A percentile compares a stretch with the other conserved stretches of the same genome.
phyloP scores from a whole-genome alignment of 2,329 filamentous ascomycete genomes.

The Zasmidium cellare region DNA sequence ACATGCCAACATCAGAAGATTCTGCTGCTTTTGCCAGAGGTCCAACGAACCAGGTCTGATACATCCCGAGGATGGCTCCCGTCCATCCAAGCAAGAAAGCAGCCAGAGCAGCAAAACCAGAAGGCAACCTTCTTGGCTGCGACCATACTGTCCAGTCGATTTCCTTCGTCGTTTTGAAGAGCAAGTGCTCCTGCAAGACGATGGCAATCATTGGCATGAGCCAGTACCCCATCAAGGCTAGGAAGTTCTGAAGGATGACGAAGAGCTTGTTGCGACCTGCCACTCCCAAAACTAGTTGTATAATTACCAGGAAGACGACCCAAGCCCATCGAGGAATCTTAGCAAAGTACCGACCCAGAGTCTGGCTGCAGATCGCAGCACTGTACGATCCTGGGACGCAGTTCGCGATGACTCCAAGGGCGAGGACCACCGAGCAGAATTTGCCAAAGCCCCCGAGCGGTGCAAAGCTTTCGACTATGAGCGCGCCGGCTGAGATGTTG shows the following conservation, averaged over 20 bases:
- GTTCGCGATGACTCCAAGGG: constrained; percentile 45
- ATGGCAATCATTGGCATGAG: constrained; percentile 45
- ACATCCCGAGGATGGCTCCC: constrained; percentile 27
- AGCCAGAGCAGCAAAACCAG: constrained; percentile 42
- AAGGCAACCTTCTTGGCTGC: constrained; percentile 38
- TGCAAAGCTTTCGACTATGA: constrained; percentile 41
- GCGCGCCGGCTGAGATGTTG: constrained; percentile 36
- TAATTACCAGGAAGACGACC: constrained; percentile 24
- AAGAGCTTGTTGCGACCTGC: constrained; percentile 46
- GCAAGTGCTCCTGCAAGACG: constrained; percentile 42
- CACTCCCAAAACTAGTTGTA: constrained; percentile 46
- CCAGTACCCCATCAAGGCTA: constrained; percentile 52
- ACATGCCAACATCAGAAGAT: neutral
- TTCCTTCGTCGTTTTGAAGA: constrained; percentile 39
- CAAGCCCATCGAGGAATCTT: constrained; percentile 20
- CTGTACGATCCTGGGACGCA: constrained; percentile 48
- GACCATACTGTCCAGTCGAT: constrained; percentile 45
- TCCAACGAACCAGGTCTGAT: constrained; percentile 28
- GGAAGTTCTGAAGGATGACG: constrained; percentile 46
- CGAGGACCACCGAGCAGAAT: constrained; percentile 45
- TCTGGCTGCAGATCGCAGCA: constrained; percentile 43
- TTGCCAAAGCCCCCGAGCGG: constrained; percentile 44
- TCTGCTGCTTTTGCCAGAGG: constrained; percentile 17
- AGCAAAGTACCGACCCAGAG: constrained; percentile 36
- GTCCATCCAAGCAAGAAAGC: constrained; percentile 28